phyloP scores from a whole-genome alignment of 2,329 filamentous ascomycete species.

The Fusarium guadeloupense region DNA sequence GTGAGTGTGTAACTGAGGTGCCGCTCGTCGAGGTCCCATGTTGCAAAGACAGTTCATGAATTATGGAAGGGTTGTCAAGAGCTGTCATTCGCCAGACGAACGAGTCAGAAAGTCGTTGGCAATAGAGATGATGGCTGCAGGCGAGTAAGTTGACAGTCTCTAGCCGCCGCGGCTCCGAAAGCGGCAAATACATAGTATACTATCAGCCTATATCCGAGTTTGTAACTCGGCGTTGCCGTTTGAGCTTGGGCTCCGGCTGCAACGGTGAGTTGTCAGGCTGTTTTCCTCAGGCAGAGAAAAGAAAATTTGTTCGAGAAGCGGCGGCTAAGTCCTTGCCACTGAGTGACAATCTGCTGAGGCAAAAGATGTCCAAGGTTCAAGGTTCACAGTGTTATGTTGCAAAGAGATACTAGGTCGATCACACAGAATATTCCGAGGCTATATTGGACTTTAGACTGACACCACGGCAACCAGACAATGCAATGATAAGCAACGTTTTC shows the following conservation, averaged over 20 bases:
- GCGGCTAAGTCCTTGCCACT: slow-evolving; percentile 33
- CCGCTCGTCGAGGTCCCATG: too few relatives aligned
- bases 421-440: slow-evolving; percentile 4
- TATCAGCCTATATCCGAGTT: not conserved
- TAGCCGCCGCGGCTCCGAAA: slow-evolving; percentile 26
- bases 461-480: too few relatives aligned
- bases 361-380: slow-evolving; percentile 7
- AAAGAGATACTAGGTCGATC: slow-evolving; percentile 5
- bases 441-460: not conserved
- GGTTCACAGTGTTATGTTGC: slow-evolving; percentile 11
- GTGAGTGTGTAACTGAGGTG: too few relatives aligned
- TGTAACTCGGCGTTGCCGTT: slow-evolving; percentile 30
- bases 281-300: slow-evolving; percentile 13
- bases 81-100: slow-evolving; percentile 11
- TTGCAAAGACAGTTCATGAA: not conserved
- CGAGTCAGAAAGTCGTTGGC: slow-evolving; percentile 23
- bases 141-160: slow-evolving; percentile 25
- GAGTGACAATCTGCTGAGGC: slow-evolving; percentile 15
- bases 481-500: too few relatives aligned
- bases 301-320: slow-evolving; percentile 17
- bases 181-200: slow-evolving; percentile 23
- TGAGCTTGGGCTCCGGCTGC: slow-evolving; percentile 24
- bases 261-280: not conserved
- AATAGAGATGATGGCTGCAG: slow-evolving; percentile 14
- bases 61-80: slow-evolving; percentile 7